phyloP scores from a whole-genome alignment of 805 yeast species.

The Kregervanrija pseudodelftensis region DNA sequence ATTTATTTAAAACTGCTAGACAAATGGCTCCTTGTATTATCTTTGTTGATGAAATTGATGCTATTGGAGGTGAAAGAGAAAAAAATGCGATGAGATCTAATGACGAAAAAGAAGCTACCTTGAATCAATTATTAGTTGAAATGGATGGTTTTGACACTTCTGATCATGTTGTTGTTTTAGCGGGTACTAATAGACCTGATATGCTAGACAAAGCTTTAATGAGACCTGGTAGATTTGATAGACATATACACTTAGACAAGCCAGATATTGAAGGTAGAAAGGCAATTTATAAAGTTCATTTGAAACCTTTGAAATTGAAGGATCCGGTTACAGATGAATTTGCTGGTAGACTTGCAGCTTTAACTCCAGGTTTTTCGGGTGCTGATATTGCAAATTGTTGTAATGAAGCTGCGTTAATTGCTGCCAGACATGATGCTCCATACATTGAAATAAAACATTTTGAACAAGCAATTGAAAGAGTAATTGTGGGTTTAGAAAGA shows the following conservation, averaged over 20 bases:
- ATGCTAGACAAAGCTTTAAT: constrained; percentile 85
- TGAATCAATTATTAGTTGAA: constrained; percentile 92
- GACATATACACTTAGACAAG: constrained; percentile 84
- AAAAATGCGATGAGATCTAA: constrained; percentile 68
- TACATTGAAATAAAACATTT: constrained; percentile 72
- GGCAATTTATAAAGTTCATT: constrained; percentile 84
- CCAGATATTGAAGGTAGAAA: constrained; percentile 96
- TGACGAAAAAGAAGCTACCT: constrained; percentile 94
- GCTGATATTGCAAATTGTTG: constrained; percentile 97
- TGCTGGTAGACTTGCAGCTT: constrained; percentile 84
- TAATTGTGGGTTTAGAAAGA: constrained; percentile 92
- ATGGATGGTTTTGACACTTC: constrained; percentile 94
- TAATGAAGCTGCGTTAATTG: constrained; percentile 95
- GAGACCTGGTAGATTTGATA: constrained; percentile 97
- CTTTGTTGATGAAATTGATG: constrained; percentile 98
- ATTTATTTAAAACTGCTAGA: constrained; percentile 85
- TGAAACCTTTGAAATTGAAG: constrained; percentile 60
- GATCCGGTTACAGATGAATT: constrained; percentile 43
- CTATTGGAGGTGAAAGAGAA: constrained; percentile 90
- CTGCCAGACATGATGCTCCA: constrained; percentile 77
- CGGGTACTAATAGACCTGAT: constrained; percentile 96
- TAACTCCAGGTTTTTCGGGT: constrained; percentile 97
- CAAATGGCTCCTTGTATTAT: constrained; percentile 91
- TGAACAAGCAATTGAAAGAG: constrained; percentile 95
- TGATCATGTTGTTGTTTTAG: constrained; percentile 93